phyloP scores from a whole-genome alignment of 2,329 filamentous ascomycete genomes.

The Blastomyces percursus region DNA sequence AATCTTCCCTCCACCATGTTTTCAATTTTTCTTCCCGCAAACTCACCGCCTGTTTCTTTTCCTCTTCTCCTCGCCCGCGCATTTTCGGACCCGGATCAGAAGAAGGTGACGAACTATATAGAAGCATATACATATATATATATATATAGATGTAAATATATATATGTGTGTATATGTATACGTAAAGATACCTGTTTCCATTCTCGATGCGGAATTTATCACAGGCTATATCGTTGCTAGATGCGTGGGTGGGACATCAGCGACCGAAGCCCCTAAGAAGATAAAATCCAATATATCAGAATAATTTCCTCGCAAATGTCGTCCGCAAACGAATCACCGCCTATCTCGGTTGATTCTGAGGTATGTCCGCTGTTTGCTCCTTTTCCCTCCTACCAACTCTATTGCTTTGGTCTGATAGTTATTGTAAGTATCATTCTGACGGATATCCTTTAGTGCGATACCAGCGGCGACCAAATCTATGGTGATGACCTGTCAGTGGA shows the following conservation, averaged over 20 bases:
- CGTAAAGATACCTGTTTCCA: background rate
- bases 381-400: background rate
- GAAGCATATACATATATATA: background rate
- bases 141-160: background rate
- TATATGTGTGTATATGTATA: background rate
- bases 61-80: background rate
- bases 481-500: background rate
- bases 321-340: background rate
- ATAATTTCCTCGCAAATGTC: background rate
- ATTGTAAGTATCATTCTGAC: background rate
- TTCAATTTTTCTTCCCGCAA: background rate
- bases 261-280: background rate
- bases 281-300: background rate
- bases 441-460: background rate
- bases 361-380: background rate
- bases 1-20: background rate
- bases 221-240: background rate
- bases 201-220: background rate
- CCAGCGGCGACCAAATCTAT: background rate
- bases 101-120: too few species aligned
- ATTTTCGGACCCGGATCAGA: background rate
- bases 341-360: slow-evolving; percentile 5
- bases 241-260: background rate
- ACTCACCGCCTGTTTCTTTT: background rate
- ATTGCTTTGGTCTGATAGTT: background rate